Conservation (phyloP, 2,329 filamentous ascomycete genomes). For the Sclerotiophoma versabilis region DNA sequence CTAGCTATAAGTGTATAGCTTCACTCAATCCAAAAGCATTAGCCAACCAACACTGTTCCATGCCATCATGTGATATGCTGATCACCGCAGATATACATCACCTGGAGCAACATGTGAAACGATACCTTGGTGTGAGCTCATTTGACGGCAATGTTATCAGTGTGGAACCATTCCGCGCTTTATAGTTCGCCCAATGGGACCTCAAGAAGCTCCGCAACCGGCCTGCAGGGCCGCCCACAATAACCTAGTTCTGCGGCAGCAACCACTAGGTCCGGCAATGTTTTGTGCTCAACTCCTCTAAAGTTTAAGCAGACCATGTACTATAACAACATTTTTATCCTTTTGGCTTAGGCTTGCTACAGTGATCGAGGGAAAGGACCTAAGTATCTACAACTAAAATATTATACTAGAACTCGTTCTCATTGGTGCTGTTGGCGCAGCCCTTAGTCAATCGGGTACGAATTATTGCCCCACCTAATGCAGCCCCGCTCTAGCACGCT, state of each 20-base stretch:
- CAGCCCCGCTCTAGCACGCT: slow-evolving; percentile 10
- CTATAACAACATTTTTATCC: too few species aligned
- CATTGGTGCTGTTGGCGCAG: too few species aligned
- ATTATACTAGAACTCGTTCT: too few species aligned
- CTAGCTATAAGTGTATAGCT: slow-evolving; percentile 1
- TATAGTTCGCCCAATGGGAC: slow-evolving; percentile 4
- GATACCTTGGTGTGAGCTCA: neutral
- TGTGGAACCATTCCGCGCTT: slow-evolving; percentile 6
- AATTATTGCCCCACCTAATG: too few species aligned
- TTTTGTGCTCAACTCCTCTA: too few species aligned
- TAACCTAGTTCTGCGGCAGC: slow-evolving; percentile 8
- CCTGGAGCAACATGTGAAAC: too few species aligned
- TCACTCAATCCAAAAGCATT: slow-evolving; percentile 4
- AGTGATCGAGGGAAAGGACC: too few species aligned
- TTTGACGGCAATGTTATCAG: neutral
- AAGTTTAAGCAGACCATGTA: too few species aligned
- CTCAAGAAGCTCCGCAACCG: slow-evolving; percentile 17
- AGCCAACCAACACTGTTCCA: neutral
- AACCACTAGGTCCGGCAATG: too few species aligned
- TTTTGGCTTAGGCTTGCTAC: too few species aligned
- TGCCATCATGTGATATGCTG: neutral
- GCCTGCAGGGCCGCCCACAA: slow-evolving; percentile 1
- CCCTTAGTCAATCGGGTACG: too few species aligned
- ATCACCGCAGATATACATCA: neutral
- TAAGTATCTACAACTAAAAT: too few species aligned